Base-by-base conservation (phyloP, 2,329 filamentous ascomycete species). In the Talaromyces marneffei region DNA sequence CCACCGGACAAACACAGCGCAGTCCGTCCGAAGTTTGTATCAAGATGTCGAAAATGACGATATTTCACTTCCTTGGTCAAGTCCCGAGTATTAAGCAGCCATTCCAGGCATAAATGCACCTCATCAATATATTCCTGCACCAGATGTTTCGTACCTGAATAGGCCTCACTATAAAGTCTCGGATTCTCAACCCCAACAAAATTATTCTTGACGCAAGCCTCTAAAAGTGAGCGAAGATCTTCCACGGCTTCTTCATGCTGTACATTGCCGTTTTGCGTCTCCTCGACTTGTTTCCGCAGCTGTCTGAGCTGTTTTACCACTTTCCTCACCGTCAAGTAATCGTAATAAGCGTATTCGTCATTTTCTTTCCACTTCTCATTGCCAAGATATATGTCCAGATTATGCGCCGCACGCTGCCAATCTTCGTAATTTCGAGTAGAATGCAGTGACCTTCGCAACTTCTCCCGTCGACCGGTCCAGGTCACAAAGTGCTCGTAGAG, bases 161-260 rank as follows among this genome's bases (percentile, higher is more conserved):
- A 99, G 2, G 93, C 96, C 77, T 97, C 92, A 69, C 91, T 96
- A 74, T 99, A 99, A n/a, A 99, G 78, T 59, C 91, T 85, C 9
- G 93, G 87, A 69, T 96, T 97, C 75, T 99, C 94, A 14, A 96
- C 87, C 0, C 94, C 94, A 18, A 91, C 91, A 75, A 97, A 99
- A 72, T 99, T 97, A 76, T 92, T 96, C 82, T 97, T 99, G 68
- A 97, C 89, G 72, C 92, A 97, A 14, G 90, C 91, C 77, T 96
- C 91, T 20, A 95, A 80, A 62, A 97, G 77, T 0, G 83, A 83
- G 64, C 87, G 88, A 59, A 99, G 80, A 59, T 94, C 91, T 65
- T 93, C 88, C 16, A 54, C 64, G 64, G 20, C 66, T 61, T 20
- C 66, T 61, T 18, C 66, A 59, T 27, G 64, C 65, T 8, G 67